phyloP scores from a whole-genome alignment of 768 basidiomycete genomes.

The Leccinum truebloodii region DNA sequence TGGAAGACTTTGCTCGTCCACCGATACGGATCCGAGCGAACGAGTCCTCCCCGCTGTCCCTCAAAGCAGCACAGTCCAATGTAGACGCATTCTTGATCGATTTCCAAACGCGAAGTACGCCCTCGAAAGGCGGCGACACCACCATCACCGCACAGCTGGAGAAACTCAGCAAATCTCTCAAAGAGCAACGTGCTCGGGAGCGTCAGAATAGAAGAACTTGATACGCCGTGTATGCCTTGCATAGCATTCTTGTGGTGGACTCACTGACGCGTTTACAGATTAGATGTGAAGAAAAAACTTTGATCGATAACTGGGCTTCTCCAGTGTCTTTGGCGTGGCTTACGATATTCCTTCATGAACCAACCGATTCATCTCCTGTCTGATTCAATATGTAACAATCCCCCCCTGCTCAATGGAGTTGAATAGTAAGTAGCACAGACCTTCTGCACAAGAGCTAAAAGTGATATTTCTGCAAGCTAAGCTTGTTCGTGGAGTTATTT shows the following conservation, averaged over 20 bases:
- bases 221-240: not conserved
- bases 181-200: conserved; percentile 43
- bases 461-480: no score
- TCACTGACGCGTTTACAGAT: conserved; percentile 12
- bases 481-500: no score
- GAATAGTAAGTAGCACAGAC: no score
- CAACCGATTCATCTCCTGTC: no score
- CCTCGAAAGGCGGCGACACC: conserved; percentile 51
- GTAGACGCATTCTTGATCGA: conserved; percentile 51
- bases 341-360: no score
- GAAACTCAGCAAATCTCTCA: conserved; percentile 54
- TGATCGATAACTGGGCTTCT: not conserved
- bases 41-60: conserved; percentile 38
- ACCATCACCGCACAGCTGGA: conserved; percentile 61
- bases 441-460: no score
- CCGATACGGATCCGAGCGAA: conserved; percentile 48
- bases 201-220: conserved; percentile 11
- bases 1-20: conserved; percentile 51
- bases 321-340: no score
- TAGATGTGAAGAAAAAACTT: not conserved
- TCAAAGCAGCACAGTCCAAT: conserved; percentile 41
- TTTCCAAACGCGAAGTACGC: conserved; percentile 46
- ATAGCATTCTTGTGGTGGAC: not conserved
- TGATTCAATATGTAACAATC: no score
- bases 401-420: no score